A percentile compares a stretch with the other conserved stretches of the same genome.
Evolutionary conservation across 805 yeast species (phyloP).

Genomic region (Danielia oregonensis): DNA sequence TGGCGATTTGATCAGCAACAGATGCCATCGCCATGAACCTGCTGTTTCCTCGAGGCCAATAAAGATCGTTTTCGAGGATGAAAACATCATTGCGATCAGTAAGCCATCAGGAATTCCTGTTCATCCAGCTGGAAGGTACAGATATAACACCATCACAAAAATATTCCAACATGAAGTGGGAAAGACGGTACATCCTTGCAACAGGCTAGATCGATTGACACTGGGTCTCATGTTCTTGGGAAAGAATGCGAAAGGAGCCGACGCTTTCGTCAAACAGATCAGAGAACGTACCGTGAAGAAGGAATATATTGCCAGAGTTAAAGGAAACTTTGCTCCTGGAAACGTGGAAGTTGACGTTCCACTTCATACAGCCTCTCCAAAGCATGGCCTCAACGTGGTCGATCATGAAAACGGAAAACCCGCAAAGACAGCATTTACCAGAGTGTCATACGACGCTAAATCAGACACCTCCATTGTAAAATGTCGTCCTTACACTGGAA

Average conservation of each 20-base stretch:
- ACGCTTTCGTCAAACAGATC: conserved; percentile 65
- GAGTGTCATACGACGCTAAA: conserved; percentile 58
- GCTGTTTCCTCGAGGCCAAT: conserved; percentile 62
- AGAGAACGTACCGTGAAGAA: conserved; percentile 72
- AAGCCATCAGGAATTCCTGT: conserved; percentile 95
- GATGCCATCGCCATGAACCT: conserved; percentile 88
- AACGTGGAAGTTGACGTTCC: conserved; percentile 63
- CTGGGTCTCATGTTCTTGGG: conserved; percentile 94
- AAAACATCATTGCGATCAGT: conserved; percentile 75
- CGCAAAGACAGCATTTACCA: conserved; percentile 67
- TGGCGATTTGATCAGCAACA: conserved; percentile 80
- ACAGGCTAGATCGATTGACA: conserved; percentile 84
- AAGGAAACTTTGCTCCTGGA: conserved; percentile 71
- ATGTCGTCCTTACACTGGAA: conserved; percentile 85
- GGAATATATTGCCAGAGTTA: conserved; percentile 83
- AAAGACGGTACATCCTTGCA: conserved; percentile 69
- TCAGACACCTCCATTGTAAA: conserved; percentile 66
- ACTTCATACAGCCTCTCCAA: conserved; percentile 67
- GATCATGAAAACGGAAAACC: conserved; percentile 55
- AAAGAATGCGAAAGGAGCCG: conserved; percentile 75
- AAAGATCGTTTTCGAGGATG: conserved; percentile 68
- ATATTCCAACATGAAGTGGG: conserved; percentile 70
- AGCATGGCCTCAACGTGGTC: conserved; percentile 59
- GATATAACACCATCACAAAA: conserved; percentile 73
- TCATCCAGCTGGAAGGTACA: conserved; percentile 87